Base-by-base conservation (phyloP, 2,329 filamentous ascomycete species). In the Trichoderma citrinoviride region DNA sequence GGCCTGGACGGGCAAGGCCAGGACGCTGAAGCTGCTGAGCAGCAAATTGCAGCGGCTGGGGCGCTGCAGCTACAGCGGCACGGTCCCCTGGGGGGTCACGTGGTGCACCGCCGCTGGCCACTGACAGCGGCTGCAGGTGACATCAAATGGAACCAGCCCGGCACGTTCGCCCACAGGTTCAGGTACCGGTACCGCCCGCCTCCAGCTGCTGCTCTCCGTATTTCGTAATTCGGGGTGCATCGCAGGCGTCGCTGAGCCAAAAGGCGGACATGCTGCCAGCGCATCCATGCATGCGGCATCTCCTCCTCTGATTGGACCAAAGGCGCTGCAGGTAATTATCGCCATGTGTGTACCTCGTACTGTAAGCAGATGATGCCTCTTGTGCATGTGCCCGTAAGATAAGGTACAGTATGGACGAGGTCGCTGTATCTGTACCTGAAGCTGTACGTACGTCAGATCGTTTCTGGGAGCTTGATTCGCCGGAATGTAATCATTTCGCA, bases 61-160 rank as follows among this genome's bases (percentile, higher is more conserved):
- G 57, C 57, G 57, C 57, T 61, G 44, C 23, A 52, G n/a, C 17
- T 57, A 52, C 57, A 52, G 57, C 47, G 57, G 57, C 29, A 44
- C 17, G 33, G 15, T n/a, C 46, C 57, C 57, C 47, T 61, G 46
- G 41, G 33, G 37, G 23, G 47, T 61, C 57, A 61, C 57, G 57
- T 61, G 57, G 57, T 21, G 46, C 47, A 8, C 12, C 37, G 57
- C 46, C 57, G 10, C 14, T 25, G 37, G 23, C 57, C 47, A 52
- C 57, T 44, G 29, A 43, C 33, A 61, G 52, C 57, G 33, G n/a
- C 57, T 61, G 57, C 57, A 61, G 23, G 57, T 40, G 46, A 52
- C 19, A n/a, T n/a, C n/a, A n/a, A n/a, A n/a, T n/a, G n/a, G n/a
- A n/a, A n/a, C n/a, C n/a, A n/a, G n/a, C n/a, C n/a, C n/a, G n/a